These are phyloP conservation scores for Fraxinus floribunda DNA, from an alignment of 305 asterid species.

Conservation along the genomic window DNA sequence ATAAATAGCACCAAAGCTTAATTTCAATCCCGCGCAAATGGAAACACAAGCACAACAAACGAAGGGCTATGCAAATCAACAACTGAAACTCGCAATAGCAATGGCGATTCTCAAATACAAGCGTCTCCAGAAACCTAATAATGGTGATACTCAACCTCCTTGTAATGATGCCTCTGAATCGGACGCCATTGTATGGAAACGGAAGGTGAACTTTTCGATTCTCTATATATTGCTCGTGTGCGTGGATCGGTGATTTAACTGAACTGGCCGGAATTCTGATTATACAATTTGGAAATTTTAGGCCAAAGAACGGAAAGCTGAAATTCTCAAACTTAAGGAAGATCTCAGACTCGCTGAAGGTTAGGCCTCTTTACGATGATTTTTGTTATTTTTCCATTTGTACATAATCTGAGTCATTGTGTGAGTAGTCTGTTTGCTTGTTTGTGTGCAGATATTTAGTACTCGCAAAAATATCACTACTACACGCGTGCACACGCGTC, in stretches of 20 bases:
- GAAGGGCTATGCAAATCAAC: constrained; percentile 32
- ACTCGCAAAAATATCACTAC: neutral
- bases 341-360: constrained; percentile 88
- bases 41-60: constrained; percentile 24
- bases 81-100: constrained; percentile 64
- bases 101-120: constrained; percentile 58
- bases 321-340: constrained; percentile 71
- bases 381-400: neutral
- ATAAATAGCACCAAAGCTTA: neutral
- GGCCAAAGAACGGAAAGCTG: constrained; percentile 84
- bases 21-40: constrained; percentile 13
- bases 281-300: constrained; percentile 22
- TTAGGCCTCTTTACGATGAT: constrained; percentile 6
- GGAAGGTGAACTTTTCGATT: constrained; percentile 41
- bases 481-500: neutral
- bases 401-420: neutral
- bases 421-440: neutral
- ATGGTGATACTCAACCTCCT: constrained; percentile 27
- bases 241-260: neutral
- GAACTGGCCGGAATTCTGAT: constrained; percentile 13
- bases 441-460: neutral
- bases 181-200: constrained; percentile 70
- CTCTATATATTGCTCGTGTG: neutral
- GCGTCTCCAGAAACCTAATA: constrained; percentile 39
- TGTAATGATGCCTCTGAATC: constrained; percentile 26